Percentiles rank a stretch among this genome's conserved stretches.
Conservation (phyloP, 2,329 filamentous ascomycete species). For the Chaetomium sp. region DNA sequence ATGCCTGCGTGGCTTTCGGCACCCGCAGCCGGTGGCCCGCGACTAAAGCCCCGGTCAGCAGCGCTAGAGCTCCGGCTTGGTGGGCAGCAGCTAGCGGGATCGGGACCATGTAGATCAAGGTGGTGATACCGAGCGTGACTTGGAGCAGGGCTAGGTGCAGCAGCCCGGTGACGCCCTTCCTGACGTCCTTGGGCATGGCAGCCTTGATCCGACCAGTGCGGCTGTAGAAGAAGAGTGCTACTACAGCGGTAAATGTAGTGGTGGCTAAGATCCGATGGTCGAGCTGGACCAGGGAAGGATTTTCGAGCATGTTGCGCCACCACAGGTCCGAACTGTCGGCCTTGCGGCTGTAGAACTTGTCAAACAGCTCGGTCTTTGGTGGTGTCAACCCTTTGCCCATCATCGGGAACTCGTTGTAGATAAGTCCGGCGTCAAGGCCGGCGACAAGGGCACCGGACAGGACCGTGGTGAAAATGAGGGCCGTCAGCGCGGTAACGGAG, state of each 20-base stretch:
- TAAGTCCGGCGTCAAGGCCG: slow-evolving; percentile 89
- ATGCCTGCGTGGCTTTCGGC: slow-evolving; percentile 55
- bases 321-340: slow-evolving; percentile 75
- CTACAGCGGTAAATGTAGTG: slow-evolving; percentile 76
- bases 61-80: slow-evolving; percentile 80
- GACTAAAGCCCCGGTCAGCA: slow-evolving; percentile 76
- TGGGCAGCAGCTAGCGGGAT: slow-evolving; percentile 82
- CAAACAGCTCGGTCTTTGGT: slow-evolving; percentile 75
- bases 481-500: slow-evolving; percentile 62
- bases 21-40: slow-evolving; percentile 72
- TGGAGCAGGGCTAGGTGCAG: slow-evolving; percentile 79
- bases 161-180: slow-evolving; percentile 67
- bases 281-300: slow-evolving; percentile 89
- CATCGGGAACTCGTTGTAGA: slow-evolving; percentile 97
- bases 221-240: slow-evolving; percentile 75
- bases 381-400: slow-evolving; percentile 85
- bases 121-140: slow-evolving; percentile 79
- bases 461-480: slow-evolving; percentile 78
- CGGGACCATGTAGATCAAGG: slow-evolving; percentile 89
- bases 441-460: slow-evolving; percentile 93
- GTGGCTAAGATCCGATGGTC: slow-evolving; percentile 90
- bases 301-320: slow-evolving; percentile 98
- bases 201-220: slow-evolving; percentile 54
- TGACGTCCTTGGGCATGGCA: slow-evolving; percentile 56
- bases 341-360: slow-evolving; percentile 75